Conservation (phyloP, 1,284 basidiomycete genomes). For the Ceratobasidium sp. region DNA sequence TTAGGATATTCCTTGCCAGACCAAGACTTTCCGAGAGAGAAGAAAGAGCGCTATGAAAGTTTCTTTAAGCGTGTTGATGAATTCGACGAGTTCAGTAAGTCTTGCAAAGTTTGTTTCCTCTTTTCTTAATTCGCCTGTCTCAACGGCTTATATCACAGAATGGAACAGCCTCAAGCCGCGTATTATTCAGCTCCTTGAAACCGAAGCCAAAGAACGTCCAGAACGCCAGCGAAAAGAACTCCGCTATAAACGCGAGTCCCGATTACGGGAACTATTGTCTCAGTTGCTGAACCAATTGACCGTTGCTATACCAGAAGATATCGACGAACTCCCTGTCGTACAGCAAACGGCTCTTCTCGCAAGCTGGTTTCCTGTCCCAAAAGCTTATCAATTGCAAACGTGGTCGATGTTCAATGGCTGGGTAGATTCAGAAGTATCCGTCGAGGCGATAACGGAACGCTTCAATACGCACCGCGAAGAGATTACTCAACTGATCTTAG, state of each 20-base stretch:
- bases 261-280: not conserved
- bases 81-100: not conserved
- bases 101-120: not conserved
- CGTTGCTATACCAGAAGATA: not conserved
- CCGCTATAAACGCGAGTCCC: not conserved
- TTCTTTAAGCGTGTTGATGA: not conserved
- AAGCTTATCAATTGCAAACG: not conserved
- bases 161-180: not conserved
- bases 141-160: not conserved
- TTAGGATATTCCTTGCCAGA: not conserved
- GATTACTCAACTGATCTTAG: not conserved
- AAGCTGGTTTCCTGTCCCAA: not conserved
- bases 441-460: not conserved
- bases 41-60: not conserved
- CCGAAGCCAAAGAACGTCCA: not conserved
- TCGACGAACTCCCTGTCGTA: not conserved
- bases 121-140: not conserved
- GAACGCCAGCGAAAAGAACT: not conserved
- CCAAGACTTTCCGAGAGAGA: not conserved
- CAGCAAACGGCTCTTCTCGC: not conserved
- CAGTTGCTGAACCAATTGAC: not conserved
- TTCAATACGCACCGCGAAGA: not conserved
- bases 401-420: not conserved
- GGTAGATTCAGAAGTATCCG: not conserved
- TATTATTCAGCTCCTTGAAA: not conserved